Percentiles rank a stretch among this genome's conserved stretches.
phyloP scores from a whole-genome alignment of 2,329 filamentous ascomycete genomes.

The Penicillium sp. region DNA sequence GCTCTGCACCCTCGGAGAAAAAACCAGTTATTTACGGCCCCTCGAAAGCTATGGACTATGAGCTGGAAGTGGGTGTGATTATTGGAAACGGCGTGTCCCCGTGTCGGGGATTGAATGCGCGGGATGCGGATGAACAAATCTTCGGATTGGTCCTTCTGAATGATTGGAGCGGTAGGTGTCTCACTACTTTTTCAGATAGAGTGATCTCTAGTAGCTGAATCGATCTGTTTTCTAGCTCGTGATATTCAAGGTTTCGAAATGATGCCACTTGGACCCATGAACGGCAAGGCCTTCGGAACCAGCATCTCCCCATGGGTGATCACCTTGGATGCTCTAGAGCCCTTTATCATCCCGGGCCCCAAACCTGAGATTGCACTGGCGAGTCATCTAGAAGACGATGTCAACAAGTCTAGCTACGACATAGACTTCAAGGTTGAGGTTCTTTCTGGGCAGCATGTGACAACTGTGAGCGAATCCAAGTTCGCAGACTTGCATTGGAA shows the following conservation, averaged over 20 bases:
- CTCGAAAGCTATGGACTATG: constrained; percentile 41
- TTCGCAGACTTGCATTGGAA: constrained; percentile 33
- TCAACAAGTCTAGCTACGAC: constrained; percentile 22
- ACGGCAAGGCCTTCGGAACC: constrained; percentile 65
- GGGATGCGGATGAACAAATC: constrained; percentile 61
- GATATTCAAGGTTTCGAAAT: constrained; percentile 67
- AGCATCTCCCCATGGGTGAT: constrained; percentile 66
- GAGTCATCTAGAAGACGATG: constrained; percentile 24
- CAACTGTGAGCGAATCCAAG: constrained; percentile 21
- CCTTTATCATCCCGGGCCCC: constrained; percentile 24
- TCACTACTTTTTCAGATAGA: too few relatives aligned
- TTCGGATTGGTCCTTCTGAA: constrained; percentile 67
- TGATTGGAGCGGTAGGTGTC: constrained; percentile 55
- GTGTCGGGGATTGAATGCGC: constrained; percentile 44
- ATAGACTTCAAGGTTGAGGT: constrained; percentile 29
- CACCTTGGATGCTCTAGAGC: constrained; percentile 61
- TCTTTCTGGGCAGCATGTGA: constrained; percentile 5
- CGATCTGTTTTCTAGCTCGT: constrained; percentile 18
- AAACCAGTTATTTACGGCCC: constrained; percentile 28
- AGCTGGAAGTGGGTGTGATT: constrained; percentile 51
- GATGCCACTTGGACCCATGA: constrained; percentile 64
- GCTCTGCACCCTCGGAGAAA: constrained; percentile 15
- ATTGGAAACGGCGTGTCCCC: constrained; percentile 47
- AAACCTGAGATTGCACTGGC: constrained; percentile 18
- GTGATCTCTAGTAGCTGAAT: too few relatives aligned